Conservation (phyloP, 2,329 filamentous ascomycete species). For the Cadophora sp. region DNA sequence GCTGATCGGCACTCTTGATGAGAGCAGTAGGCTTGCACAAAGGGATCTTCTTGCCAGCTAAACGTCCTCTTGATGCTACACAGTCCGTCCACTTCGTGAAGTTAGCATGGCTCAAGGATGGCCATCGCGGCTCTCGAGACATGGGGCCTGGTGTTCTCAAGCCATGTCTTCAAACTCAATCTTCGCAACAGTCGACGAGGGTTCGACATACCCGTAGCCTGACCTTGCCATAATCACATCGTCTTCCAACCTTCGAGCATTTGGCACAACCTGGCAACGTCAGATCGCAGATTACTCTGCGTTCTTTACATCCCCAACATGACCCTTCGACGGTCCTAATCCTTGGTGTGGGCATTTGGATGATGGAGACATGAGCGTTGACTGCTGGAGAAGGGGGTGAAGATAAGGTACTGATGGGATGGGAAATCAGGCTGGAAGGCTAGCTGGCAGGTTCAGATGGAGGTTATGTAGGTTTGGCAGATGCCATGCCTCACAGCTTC, state of each 20-base stretch:
- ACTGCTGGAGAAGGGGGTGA: background rate
- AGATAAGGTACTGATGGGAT: background rate
- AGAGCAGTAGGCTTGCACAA: constrained; percentile 39
- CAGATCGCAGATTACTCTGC: constrained; percentile 52
- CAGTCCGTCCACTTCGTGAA: constrained; percentile 47
- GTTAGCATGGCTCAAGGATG: background rate
- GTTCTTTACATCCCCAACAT: constrained; percentile 53
- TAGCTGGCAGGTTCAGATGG: background rate
- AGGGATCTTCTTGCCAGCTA: constrained; percentile 43
- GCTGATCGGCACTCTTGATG: constrained; percentile 39
- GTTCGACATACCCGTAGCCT: constrained; percentile 41
- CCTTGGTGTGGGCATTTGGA: constrained; percentile 36
- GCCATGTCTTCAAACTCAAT: background rate
- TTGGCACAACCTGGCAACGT: constrained; percentile 47
- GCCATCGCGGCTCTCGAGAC: background rate
- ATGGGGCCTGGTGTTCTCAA: background rate
- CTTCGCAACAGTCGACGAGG: background rate
- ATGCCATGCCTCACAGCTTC: background rate
- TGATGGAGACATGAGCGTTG: constrained; percentile 27
- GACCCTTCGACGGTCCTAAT: constrained; percentile 48
- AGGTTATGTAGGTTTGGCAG: constrained; percentile 12
- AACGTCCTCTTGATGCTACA: constrained; percentile 45
- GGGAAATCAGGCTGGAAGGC: background rate
- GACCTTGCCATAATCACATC: constrained; percentile 48
- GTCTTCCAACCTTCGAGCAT: constrained; percentile 43